Base-by-base conservation (phyloP, 1,139 yeast species). In the Suhomyces taliae region DNA sequence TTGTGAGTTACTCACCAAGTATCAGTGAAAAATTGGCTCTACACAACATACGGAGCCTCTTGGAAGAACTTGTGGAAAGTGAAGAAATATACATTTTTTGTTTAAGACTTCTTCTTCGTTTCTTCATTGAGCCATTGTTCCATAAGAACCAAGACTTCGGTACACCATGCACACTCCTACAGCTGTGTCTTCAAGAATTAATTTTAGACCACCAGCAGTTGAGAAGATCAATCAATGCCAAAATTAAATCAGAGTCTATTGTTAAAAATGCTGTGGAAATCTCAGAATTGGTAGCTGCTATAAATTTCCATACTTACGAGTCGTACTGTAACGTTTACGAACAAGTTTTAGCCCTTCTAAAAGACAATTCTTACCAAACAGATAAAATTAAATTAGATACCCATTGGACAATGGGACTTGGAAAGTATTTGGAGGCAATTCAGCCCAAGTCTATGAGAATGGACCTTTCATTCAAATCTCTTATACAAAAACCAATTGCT, bases 401-500 rank as follows among this genome's bases (percentile, higher is more conserved):
- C 45, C 47, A 26, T 15, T 46, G 50, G 51, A 43, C 36, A 19
- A 33, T 33, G 2, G 42, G 78, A 76, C 3, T 69, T 70, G 61
- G 72, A 68, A 43, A 62, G 56, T 36, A 74, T 47, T 57, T 78
- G 9, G 79, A 76, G 54, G 69, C 75, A 1, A 67, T 78, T 0
- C 81, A 76, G 49, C 69, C 72, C 2, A 40, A 48, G 0, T 49
- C 59, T 0, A 64, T 57, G 26, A 62, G 60, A 4, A 59, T 68
- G 60, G 84, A 79, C 55, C 60, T 78, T 24, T 75, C 82, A 0
- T 74, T 79, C 39, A 53, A 65, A 11, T 81, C 87, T 0, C 66
- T 82, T 41, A 61, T 80, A 34, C 82, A 80, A 52, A 73, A 74
- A 58, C 87, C 88, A 2, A 68, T 80, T 4, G 66, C 76, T 24